Base-by-base conservation (phyloP, 2,329 filamentous ascomycete genomes). In the Conoideocrella luteorostrata region DNA sequence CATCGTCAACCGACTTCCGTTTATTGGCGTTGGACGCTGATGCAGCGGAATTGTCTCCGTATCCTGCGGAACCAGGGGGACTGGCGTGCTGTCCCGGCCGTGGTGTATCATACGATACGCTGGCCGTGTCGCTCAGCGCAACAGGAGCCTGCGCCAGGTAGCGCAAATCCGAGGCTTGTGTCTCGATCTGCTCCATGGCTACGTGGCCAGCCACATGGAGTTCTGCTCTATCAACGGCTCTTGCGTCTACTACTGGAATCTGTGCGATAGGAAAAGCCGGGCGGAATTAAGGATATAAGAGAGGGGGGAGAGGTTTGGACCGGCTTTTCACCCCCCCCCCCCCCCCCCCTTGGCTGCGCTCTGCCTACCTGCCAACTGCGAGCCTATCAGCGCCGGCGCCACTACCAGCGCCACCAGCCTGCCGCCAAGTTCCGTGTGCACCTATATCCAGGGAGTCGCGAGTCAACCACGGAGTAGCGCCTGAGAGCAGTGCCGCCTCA, bases 121-220 rank as follows among this genome's bases (percentile, higher is more conserved):
- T 56, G 47, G 54, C 54, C 46, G 58, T 46, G 43, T 57, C 56
- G 35, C 53, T 56, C 44, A 55, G 47, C 41, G 57, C 51, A 41
- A 63, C 57, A 45, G 60, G 58, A 43, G 64, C 62, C 56, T 70
- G 65, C 24, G 67, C 63, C 53, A 77, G 63, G 54, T 70, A 75
- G 54, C 71, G 70, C 62, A 77, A 60, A 63, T 77, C 74, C 58
- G 68, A 72, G 49, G 69, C 72, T 62, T 77, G 74, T 45, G 65
- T 69, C 56, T 75, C 71, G 52, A 77, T 70, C 57, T 71, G 72
- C 56, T 77, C 72, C 74, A 77, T 77, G 44, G 46, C 35, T 29
- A 41, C 46, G 44, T 39, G 44, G 39, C 29, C 17, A 36, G 23
- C 29, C 40, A 36, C 44, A 43, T 40, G 21, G 42, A 24, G 28